phyloP scores from a whole-genome alignment of 176 grass and related monocot genomes.

The Carex kokanica region DNA sequence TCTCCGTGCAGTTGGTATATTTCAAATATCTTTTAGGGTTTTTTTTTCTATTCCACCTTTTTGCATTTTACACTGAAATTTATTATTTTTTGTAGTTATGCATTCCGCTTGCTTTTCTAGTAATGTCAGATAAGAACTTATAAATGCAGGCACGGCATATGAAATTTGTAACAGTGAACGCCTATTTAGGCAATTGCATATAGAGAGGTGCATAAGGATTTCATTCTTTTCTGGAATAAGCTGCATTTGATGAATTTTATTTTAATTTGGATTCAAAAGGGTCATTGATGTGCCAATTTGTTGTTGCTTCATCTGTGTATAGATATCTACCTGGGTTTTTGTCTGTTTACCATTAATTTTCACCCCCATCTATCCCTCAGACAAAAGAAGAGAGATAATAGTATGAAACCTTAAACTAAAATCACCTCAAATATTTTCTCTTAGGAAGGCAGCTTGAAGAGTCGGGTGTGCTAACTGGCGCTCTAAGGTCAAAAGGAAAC shows the following conservation, averaged over 20 bases:
- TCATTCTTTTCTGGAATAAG: background rate
- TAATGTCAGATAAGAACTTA: background rate
- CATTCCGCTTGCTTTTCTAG: background rate
- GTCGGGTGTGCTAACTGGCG: constrained; percentile 77
- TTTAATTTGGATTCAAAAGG: background rate
- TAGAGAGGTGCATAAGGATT: background rate
- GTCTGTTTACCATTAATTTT: background rate
- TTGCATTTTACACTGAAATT: background rate
- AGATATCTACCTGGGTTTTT: background rate
- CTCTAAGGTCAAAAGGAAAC: constrained; percentile 81
- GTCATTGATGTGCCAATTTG: background rate
- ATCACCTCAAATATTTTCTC: background rate
- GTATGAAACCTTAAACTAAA: background rate
- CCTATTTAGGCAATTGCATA: background rate
- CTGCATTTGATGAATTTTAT: background rate
- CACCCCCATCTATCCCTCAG: background rate
- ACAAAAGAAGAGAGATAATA: background rate
- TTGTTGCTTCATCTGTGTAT: background rate
- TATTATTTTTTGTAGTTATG: background rate
- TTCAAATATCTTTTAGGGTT: background rate
- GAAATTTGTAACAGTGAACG: background rate
- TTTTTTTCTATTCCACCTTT: background rate
- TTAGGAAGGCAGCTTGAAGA: constrained; percentile 88
- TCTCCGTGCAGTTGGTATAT: constrained; percentile 67
- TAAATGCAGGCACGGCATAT: background rate